Percentiles rank a stretch among this genome's conserved stretches.
Conservation (phyloP, 495 filamentous ascomycete genomes). For the Hypoxylon intermedium region DNA sequence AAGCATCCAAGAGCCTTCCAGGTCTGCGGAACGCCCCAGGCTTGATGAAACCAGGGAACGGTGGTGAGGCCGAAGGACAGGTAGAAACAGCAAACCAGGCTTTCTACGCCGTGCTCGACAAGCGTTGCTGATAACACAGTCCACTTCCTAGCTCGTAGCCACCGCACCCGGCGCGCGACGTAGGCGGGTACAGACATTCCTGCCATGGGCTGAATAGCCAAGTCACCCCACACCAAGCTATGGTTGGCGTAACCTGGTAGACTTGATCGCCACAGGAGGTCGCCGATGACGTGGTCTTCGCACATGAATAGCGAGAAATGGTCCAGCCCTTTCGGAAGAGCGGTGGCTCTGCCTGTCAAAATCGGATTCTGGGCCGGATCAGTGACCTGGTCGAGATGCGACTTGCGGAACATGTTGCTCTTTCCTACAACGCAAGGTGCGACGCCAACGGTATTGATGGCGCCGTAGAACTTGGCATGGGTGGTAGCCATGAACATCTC, state of each 20-base stretch:
- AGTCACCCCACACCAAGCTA: constrained; percentile 79
- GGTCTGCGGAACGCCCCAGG: constrained; percentile 64
- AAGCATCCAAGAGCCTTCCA: constrained; percentile 72
- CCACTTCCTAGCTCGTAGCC: constrained; percentile 94
- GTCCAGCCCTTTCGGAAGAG: constrained; percentile 74
- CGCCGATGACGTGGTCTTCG: constrained; percentile 95
- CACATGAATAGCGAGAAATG: constrained; percentile 96
- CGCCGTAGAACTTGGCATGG: constrained; percentile 97
- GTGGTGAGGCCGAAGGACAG: constrained; percentile 80
- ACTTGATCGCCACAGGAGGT: constrained; percentile 78
- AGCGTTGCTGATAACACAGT: constrained; percentile 88
- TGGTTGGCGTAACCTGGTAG: constrained; percentile 75
- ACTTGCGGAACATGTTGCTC: constrained; percentile 96
- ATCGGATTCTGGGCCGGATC: constrained; percentile 54
- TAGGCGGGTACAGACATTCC: constrained; percentile 82
- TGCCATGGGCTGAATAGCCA: constrained; percentile 88
- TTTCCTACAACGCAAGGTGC: constrained; percentile 97
- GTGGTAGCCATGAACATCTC: constrained; percentile 93
- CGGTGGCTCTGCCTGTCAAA: constrained; percentile 52
- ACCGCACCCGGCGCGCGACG: constrained; percentile 82
- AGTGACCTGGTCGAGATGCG: constrained; percentile 86
- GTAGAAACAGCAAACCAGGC: constrained; percentile 80
- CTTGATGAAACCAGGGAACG: constrained; percentile 65
- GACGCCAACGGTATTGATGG: constrained; percentile 90
- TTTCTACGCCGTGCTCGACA: constrained; percentile 94